These are phyloP conservation scores for Paecilomyces formosus DNA, from an alignment of 2,329 filamentous ascomycete genomes.

Conservation along the genomic window DNA sequence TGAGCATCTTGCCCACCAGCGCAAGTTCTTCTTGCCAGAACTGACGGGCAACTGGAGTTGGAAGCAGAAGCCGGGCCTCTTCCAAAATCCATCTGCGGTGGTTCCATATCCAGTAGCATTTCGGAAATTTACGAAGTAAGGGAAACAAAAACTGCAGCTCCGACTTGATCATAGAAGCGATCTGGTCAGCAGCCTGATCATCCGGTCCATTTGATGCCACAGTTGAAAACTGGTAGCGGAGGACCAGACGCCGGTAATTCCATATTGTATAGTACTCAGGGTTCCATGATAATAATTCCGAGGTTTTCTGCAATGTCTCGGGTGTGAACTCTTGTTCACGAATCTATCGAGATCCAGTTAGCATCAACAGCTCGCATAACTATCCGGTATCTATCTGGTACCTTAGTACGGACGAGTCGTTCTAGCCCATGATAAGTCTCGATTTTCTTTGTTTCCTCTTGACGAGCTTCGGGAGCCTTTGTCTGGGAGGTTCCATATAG, in stretches of 20 bases:
- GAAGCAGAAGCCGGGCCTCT: constrained; percentile 60
- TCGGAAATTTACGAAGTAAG: constrained; percentile 76
- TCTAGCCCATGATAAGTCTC: constrained; percentile 67
- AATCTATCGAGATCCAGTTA: constrained; percentile 22
- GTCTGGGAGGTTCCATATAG: constrained; percentile 53
- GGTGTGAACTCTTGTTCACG: constrained; percentile 30
- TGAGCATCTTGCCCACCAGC: constrained; percentile 81
- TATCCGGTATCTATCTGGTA: constrained; percentile 24
- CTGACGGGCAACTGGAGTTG: constrained; percentile 46
- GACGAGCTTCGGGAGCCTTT: constrained; percentile 62
- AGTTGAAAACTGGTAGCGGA: constrained; percentile 52
- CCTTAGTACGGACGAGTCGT: constrained; percentile 58
- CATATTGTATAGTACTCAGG: constrained; percentile 44
- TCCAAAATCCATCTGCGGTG: constrained; percentile 80
- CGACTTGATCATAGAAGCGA: constrained; percentile 52
- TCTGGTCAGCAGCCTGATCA: constrained; percentile 35
- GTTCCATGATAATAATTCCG: constrained; percentile 37
- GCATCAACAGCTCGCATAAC: not conserved
- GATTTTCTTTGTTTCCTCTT: constrained; percentile 69
- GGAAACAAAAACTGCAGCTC: constrained; percentile 81
- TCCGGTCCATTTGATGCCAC: constrained; percentile 12
- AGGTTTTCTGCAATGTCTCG: constrained; percentile 37
- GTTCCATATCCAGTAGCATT: constrained; percentile 99
- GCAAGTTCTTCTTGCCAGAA: constrained; percentile 82
- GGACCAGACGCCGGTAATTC: constrained; percentile 57